Base-by-base conservation (phyloP, 2,329 filamentous ascomycete genomes). In the Periconia sp. region DNA sequence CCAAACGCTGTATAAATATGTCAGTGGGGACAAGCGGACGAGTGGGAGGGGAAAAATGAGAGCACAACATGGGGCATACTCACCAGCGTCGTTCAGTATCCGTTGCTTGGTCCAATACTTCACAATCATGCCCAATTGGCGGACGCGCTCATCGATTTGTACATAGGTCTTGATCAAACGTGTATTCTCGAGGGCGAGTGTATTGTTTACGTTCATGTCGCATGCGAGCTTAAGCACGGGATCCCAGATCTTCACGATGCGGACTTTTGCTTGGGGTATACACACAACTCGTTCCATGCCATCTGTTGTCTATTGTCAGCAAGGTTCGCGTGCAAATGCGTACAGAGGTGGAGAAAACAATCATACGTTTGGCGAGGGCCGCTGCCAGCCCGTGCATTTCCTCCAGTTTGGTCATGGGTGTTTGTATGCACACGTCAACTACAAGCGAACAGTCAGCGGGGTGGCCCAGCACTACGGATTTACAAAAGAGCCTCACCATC, bases 191-290 rank as follows among this genome's bases (percentile, higher is more conserved):
- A 99, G 79, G 3, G 94, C 94, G 49, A 95, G 76, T 0, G 92
- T 94, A 66, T 97, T 99, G 78, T 99, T 99, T 77, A 99, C 92
- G 65, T 99, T 99, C 88, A 99, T 94, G 71, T 99, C 94, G 73
- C 92, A 97, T 15, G 92, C 90, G 47, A 99, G 81, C 60, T 87
- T 81, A 53, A 97, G 80, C 72, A 96, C 91, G 2, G 94, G 94
- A 72, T 99, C 94, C 92, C 94, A 99, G 52, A 96, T 90, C 79
- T 97, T 97, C 63, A 99, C 94, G 68, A 99, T 99, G 3, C 94
- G 93, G 14, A 99, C 94, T 75, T 97, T 97, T 55, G 94, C 94
- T 41, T 89, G 90, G 27, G 91, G 91, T 49, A 97, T 91, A 72
- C 94, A 99, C 20, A 97, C 90, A 1, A 99, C 92, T 66, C 91